A percentile compares a stretch with the other conserved stretches of the same genome.
These are phyloP conservation scores for Boletus edulis DNA, from an alignment of 768 basidiomycete species.

Conservation along the genomic window DNA sequence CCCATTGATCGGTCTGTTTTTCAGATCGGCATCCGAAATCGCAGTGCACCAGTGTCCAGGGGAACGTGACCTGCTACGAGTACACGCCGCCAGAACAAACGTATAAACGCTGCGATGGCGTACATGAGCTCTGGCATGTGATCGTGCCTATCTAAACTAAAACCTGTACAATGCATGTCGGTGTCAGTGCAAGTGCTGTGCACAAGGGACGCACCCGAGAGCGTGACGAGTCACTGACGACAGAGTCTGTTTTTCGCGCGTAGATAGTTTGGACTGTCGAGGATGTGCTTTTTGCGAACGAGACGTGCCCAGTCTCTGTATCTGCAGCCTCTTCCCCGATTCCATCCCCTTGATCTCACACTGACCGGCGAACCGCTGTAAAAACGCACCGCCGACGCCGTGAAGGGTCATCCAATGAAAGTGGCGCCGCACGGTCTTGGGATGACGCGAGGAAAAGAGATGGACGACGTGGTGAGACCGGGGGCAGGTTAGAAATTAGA, in stretches of 20 bases:
- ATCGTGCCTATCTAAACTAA: constrained; percentile 60
- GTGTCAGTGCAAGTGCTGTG: neutral
- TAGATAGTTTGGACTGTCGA: constrained; percentile 74
- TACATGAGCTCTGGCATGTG: constrained; percentile 55
- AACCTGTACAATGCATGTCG: constrained; percentile 38
- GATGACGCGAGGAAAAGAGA: constrained; percentile 77
- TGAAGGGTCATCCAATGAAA: constrained; percentile 75
- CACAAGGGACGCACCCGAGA: constrained; percentile 54
- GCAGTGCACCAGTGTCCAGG: constrained; percentile 77
- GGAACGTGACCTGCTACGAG: constrained; percentile 66
- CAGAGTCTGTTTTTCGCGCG: constrained; percentile 65
- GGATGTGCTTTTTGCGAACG: constrained; percentile 52
- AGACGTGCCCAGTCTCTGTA: constrained; percentile 74
- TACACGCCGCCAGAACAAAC: constrained; percentile 69
- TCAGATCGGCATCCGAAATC: constrained; percentile 63
- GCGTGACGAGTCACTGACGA: too few relatives aligned
- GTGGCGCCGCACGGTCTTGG: constrained; percentile 65
- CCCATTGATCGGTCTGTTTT: constrained; percentile 65
- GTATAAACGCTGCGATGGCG: constrained; percentile 56
- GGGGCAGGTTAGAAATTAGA: too few relatives aligned
- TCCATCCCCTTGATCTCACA: constrained; percentile 69
- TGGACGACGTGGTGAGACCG: constrained; percentile 52
- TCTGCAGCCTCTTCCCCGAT: constrained; percentile 78
- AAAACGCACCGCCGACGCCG: constrained; percentile 80
- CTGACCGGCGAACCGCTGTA: constrained; percentile 77